phyloP scores from a whole-genome alignment of 495 filamentous ascomycete species.

The Penicillium soppii region DNA sequence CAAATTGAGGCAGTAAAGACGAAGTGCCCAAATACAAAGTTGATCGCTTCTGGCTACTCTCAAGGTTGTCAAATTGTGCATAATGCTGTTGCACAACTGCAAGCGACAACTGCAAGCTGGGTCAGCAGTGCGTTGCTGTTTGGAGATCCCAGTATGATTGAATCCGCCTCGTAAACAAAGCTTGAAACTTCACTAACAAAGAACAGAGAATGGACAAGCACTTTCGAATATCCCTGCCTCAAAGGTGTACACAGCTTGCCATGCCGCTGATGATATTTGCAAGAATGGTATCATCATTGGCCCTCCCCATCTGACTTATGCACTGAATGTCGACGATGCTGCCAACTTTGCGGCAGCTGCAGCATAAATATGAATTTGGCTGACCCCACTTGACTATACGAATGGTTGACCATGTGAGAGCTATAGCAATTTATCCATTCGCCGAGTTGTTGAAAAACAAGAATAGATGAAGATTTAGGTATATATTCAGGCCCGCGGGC shows the following conservation, averaged over 20 bases:
- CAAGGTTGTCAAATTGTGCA: background rate
- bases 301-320: conserved; percentile 26
- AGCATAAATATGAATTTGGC: too few species aligned
- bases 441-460: too few species aligned
- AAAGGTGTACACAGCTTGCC: conserved; percentile 32
- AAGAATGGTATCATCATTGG: conserved; percentile 25
- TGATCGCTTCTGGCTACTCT: background rate
- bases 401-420: too few species aligned
- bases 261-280: conserved; percentile 36
- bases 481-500: too few species aligned
- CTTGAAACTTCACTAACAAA: background rate
- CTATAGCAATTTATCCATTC: too few species aligned
- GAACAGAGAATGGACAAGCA: conserved; percentile 17
- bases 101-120: conserved; percentile 15
- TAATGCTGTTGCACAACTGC: conserved; percentile 13
- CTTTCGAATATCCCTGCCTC: background rate
- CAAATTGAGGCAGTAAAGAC: background rate
- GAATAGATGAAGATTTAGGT: too few species aligned
- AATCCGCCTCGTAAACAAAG: background rate
- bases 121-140: conserved; percentile 34
- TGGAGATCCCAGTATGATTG: conserved; percentile 28
- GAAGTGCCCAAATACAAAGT: background rate
- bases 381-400: too few species aligned
- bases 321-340: background rate
- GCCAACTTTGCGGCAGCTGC: background rate